Evolutionary conservation across 371 early-diverging fungal species (phyloP).

Genomic region (Mortierella sp.): DNA sequence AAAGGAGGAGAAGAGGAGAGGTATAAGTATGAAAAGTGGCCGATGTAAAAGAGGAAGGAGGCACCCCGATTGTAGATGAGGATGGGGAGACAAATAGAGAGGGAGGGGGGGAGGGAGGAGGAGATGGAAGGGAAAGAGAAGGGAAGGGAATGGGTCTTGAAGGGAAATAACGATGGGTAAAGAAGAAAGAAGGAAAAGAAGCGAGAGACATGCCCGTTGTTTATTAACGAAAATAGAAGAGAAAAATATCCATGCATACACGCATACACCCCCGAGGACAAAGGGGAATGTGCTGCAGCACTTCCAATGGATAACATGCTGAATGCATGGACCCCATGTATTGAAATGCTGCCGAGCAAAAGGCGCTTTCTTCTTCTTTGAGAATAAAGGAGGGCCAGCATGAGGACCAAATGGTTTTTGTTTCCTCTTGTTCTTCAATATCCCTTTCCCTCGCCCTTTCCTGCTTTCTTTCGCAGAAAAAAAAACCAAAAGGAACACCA

Average conservation of each 20-base stretch:
- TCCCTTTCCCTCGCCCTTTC: not conserved
- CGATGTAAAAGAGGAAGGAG: not conserved
- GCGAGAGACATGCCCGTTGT: not conserved
- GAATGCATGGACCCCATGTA: too few relatives aligned
- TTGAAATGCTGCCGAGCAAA: not conserved
- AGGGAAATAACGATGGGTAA: not conserved
- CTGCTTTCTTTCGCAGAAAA: not conserved
- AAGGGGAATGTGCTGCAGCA: too few relatives aligned
- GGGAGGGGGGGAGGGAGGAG: not conserved
- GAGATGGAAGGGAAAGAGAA: not conserved
- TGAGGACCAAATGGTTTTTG: not conserved
- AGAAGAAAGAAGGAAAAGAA: not conserved
- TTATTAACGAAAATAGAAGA: not conserved
- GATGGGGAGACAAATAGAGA: not conserved
- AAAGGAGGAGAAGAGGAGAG: not conserved
- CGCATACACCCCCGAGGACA: not conserved
- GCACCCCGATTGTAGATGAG: not conserved
- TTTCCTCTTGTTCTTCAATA: not conserved
- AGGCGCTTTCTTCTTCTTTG: not conserved
- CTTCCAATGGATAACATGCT: too few relatives aligned
- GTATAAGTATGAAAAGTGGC: not conserved
- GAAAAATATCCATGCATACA: not conserved
- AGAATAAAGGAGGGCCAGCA: not conserved
- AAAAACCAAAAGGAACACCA: not conserved
- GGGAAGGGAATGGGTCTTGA: conserved; percentile 7